These are phyloP conservation scores for Aspergillus amoenus DNA, from an alignment of 2,329 filamentous ascomycete genomes.

Conservation along the genomic window DNA sequence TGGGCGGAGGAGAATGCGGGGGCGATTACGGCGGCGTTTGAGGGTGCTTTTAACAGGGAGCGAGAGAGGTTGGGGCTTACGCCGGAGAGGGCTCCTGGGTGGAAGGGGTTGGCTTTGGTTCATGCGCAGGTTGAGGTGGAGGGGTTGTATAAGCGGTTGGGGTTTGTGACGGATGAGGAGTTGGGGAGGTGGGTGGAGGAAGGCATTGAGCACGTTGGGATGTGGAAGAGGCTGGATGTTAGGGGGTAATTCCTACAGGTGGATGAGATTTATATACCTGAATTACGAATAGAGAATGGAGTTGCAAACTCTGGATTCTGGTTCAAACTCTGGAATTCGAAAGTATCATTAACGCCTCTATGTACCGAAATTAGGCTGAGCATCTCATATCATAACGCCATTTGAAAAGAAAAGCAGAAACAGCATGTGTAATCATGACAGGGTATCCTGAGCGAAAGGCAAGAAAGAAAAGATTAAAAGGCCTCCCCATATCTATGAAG, in stretches of 20 bases:
- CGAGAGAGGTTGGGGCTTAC: constrained; percentile 39
- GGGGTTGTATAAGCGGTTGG: constrained; percentile 66
- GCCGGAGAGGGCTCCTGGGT: constrained; percentile 34
- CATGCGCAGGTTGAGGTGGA: constrained; percentile 73
- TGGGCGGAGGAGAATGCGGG: constrained; percentile 66
- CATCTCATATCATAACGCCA: constrained; percentile 12
- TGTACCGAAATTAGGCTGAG: constrained; percentile 2
- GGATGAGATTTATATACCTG: not conserved
- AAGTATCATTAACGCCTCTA: constrained; percentile 13
- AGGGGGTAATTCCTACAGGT: not conserved
- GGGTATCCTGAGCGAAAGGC: constrained; percentile 35
- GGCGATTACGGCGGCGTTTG: constrained; percentile 35
- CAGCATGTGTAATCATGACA: constrained; percentile 26
- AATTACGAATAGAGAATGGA: not conserved
- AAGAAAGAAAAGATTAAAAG: constrained; percentile 14
- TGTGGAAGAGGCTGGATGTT: constrained; percentile 61
- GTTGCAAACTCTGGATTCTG: not conserved
- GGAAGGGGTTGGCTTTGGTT: constrained; percentile 73
- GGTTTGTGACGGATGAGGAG: constrained; percentile 70
- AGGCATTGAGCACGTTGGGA: constrained; percentile 79
- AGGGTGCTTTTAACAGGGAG: constrained; percentile 35
- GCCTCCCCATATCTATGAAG: constrained; percentile 16
- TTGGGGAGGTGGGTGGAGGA: constrained; percentile 82
- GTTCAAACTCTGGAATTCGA: not conserved
- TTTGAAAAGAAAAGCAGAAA: constrained; percentile 14